A percentile compares a stretch with the other conserved stretches of the same genome.
Conservation (phyloP, 306 rosid species). For the barrel medic (Medicago truncatula) region MtrunA17r5.0-ANR NC_053046.1:33633001-33633500, state of each 20-base stretch:
- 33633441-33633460: not conserved
- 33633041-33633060: constrained; percentile 73
- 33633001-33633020: constrained; percentile 80
- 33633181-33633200: constrained; percentile 30
- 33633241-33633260: not conserved
- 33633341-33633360: not conserved
- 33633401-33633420: not conserved
- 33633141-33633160: constrained; percentile 30
- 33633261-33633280: not conserved
- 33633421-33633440: not conserved
- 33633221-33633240: constrained; percentile 18
- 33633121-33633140: constrained; percentile 19
- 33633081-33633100: constrained; percentile 85
- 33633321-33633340: constrained; percentile 5
- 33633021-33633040: constrained; percentile 72
- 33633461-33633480: not conserved
- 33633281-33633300: not conserved
- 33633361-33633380: not conserved
- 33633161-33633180: constrained; percentile 25
- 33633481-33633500: not conserved
- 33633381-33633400: constrained; percentile 1
- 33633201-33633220: not conserved
- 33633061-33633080: constrained; percentile 67
- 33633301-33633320: constrained; percentile 10
- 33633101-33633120: constrained; percentile 31